Conservation (phyloP, 768 basidiomycete species). For the Symmetrospora coprosmae region DNA sequence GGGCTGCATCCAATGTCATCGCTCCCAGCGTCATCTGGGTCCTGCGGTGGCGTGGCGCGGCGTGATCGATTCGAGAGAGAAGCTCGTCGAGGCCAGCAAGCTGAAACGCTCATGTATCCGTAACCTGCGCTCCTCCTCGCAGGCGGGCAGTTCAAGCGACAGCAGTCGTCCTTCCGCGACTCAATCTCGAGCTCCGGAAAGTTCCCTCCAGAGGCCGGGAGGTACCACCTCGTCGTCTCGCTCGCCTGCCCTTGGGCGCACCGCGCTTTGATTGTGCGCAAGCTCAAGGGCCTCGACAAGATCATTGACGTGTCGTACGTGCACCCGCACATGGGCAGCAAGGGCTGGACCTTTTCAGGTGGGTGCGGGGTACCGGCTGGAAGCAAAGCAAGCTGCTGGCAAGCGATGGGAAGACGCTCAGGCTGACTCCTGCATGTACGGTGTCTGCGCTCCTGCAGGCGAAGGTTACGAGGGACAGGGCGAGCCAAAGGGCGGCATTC, state of each 20-base stretch:
- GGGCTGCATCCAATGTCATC: not conserved
- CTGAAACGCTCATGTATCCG: too few relatives aligned
- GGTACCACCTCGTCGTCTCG: constrained; percentile 84
- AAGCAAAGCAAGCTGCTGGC: constrained; percentile 8
- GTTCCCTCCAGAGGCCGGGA: constrained; percentile 63
- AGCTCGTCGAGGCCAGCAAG: too few relatives aligned
- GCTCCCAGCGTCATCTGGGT: too few relatives aligned
- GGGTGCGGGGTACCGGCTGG: constrained; percentile 21
- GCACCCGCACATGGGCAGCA: constrained; percentile 66
- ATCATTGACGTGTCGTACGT: constrained; percentile 67
- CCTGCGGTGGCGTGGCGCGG: too few relatives aligned
- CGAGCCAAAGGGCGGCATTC: constrained; percentile 61
- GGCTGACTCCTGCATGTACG: not conserved
- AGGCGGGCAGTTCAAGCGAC: constrained; percentile 57
- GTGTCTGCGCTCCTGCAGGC: too few relatives aligned
- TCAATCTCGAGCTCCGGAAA: constrained; percentile 46
- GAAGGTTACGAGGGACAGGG: constrained; percentile 40
- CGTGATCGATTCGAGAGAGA: not conserved
- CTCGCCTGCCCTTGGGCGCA: constrained; percentile 91
- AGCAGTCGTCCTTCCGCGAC: constrained; percentile 47
- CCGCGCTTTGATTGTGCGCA: constrained; percentile 68
- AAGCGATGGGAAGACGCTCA: not conserved
- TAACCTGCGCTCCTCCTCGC: not conserved
- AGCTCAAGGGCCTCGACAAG: constrained; percentile 81
- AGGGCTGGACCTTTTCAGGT: constrained; percentile 74